phyloP scores from a whole-genome alignment of 192 early-diverging fungal genomes.

The Linnemannia zychae region DNA sequence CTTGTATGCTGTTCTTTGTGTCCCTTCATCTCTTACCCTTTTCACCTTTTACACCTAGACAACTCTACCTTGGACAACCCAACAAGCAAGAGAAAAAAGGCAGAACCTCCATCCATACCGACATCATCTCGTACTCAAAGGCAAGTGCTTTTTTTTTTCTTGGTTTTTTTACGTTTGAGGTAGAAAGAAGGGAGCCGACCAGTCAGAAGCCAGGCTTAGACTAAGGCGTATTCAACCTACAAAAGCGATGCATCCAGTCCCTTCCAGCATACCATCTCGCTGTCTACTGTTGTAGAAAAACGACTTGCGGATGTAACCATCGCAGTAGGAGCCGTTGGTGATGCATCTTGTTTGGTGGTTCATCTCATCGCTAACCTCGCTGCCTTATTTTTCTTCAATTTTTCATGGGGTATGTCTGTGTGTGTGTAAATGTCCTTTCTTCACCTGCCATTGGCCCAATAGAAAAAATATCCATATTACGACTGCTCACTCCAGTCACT shows the following conservation, averaged over 20 bases:
- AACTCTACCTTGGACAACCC: background rate
- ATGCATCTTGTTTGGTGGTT: background rate
- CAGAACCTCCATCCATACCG: background rate
- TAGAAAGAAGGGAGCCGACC: background rate
- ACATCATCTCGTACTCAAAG: background rate
- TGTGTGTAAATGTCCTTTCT: background rate
- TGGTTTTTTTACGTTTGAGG: conserved; percentile 8
- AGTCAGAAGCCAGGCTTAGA: conserved; percentile 1
- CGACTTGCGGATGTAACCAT: background rate
- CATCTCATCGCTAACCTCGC: background rate
- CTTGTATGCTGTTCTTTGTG: background rate
- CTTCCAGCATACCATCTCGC: background rate
- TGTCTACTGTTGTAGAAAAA: background rate
- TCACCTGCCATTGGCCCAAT: background rate
- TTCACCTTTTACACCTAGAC: background rate
- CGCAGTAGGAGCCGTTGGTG: background rate
- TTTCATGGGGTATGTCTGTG: conserved; percentile 4
- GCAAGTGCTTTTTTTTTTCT: background rate
- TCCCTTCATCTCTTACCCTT: background rate
- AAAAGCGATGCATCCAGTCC: background rate
- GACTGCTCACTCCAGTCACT: background rate
- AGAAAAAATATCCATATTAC: background rate
- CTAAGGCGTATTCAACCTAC: background rate
- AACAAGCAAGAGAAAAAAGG: background rate
- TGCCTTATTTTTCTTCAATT: background rate